phyloP scores from a whole-genome alignment of 108 stramenopile genomes.

The Cylindrotheca closterium region DNA sequence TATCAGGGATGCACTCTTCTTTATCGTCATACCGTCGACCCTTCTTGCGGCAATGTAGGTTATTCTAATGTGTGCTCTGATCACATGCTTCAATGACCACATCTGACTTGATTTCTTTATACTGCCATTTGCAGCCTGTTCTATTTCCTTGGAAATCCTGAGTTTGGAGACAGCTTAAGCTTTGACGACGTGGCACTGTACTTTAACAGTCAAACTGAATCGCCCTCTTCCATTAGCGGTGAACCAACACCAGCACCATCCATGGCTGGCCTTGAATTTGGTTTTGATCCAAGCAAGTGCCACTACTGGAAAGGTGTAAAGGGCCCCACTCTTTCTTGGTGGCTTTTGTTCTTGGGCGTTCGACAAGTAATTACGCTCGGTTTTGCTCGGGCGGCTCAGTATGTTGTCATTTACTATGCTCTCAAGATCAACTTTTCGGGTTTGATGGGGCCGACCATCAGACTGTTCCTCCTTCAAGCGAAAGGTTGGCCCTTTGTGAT shows the following conservation, averaged over 20 bases:
- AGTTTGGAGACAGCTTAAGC: not conserved
- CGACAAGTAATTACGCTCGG: constrained; percentile 40
- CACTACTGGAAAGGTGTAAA: too few relatives aligned
- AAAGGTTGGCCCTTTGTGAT: constrained; percentile 35
- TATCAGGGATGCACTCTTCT: not conserved
- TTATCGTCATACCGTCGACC: not conserved
- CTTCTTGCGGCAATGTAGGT: not conserved
- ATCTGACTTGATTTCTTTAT: too few relatives aligned
- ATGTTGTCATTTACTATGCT: constrained; percentile 36
- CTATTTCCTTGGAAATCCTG: not conserved
- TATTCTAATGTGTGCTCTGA: not conserved
- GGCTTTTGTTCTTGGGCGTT: constrained; percentile 30
- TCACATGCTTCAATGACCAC: too few relatives aligned
- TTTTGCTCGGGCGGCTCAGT: constrained; percentile 25
- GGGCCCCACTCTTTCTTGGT: constrained; percentile 43
- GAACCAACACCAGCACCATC: too few relatives aligned
- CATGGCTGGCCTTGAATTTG: too few relatives aligned
- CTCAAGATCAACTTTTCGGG: constrained; percentile 10
- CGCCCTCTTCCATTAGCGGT: too few relatives aligned
- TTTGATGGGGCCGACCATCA: constrained; percentile 22
- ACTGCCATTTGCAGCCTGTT: not conserved
- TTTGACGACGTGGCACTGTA: not conserved
- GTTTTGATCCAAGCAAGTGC: too few relatives aligned
- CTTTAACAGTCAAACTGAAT: too few relatives aligned
- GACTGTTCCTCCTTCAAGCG: constrained; percentile 33